Evolutionary conservation across 495 filamentous ascomycete genomes (phyloP), one percentile per base, ranked within the genome.

Genomic region (Trichoderma asperelloides): DNA sequence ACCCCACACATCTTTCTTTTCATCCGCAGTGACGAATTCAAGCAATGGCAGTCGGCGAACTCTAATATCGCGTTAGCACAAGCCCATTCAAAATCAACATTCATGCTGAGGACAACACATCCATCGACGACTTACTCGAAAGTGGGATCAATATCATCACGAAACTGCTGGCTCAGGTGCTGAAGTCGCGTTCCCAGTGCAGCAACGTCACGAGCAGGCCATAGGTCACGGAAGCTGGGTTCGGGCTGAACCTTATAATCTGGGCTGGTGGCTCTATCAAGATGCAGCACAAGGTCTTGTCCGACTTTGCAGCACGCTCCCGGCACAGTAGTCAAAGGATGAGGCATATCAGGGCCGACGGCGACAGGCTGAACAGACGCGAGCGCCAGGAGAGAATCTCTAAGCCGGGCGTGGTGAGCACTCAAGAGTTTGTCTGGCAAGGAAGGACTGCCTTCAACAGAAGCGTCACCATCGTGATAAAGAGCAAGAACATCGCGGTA

Each of bases 201-300:
- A 18, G 41, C 30, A 49, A 65, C 40, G 18, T 65, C 64, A 8
- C 12, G 39, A 30, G 18, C 11, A 4, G 64, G 30, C 64, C 64
- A 65, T 2, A 23, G 11, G 40, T 47, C 47, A 30, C 23, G 30
- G 12, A n/a, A 65, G 8, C 40, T 45, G 63, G 30, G 9, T 37
- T 8, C 33, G 9, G 33, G 16, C 63, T 25, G 37, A 30, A 21
- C 1, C 43, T 16, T 3, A 40, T 65, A 33, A 5, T 43, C 8
- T n/a, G 18, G 37, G 37, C 18, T 25, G 28, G 5, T 23, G 30
- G 47, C 23, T 25, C 64, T 45, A 21, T 65, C 64, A 27, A 65
- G 64, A 49, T 65, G 64, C 23, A 65, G 13, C 15, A 40, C n/a
- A n/a, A 65, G 7, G 40, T 65, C 64, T 25, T 47, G 64, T 47